These are phyloP conservation scores for Thermomucor indicae-seudaticae DNA, from an alignment of 371 early-diverging fungal genomes.

Conservation along the genomic window DNA sequence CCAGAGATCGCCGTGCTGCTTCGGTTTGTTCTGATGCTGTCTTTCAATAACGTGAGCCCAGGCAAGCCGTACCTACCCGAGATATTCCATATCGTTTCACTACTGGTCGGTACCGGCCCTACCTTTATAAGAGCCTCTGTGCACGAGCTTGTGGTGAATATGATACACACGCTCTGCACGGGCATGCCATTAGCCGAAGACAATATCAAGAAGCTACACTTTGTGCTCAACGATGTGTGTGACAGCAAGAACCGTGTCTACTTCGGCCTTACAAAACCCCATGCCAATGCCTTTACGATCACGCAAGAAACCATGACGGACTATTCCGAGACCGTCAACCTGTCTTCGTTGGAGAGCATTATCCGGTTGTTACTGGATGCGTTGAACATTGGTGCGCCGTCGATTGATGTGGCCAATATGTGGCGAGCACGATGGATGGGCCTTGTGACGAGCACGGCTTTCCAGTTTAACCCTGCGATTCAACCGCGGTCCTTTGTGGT, in stretches of 20 bases:
- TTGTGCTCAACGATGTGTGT: constrained; percentile 65
- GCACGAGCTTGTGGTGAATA: constrained; percentile 89
- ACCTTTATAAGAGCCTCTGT: constrained; percentile 80
- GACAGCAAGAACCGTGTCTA: constrained; percentile 74
- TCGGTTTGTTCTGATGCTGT: constrained; percentile 82
- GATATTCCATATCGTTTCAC: constrained; percentile 77
- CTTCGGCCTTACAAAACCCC: constrained; percentile 75
- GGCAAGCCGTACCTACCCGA: constrained; percentile 79
- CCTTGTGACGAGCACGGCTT: constrained; percentile 86
- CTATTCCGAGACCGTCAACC: constrained; percentile 60
- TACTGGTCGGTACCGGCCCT: constrained; percentile 81
- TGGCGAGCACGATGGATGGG: constrained; percentile 93
- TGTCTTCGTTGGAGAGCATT: constrained; percentile 76
- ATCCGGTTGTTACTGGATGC: constrained; percentile 76
- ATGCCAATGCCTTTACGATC: constrained; percentile 71
- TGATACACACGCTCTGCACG: constrained; percentile 84
- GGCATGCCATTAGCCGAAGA: constrained; percentile 56
- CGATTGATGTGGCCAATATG: constrained; percentile 65
- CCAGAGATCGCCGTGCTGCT: constrained; percentile 83
- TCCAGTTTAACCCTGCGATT: constrained; percentile 88
- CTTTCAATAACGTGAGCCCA: constrained; percentile 75
- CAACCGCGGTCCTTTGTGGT: constrained; percentile 93
- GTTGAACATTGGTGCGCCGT: constrained; percentile 71
- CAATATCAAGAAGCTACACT: constrained; percentile 53
- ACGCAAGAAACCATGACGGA: constrained; percentile 63